Evolutionary conservation across 1,284 basidiomycete species (phyloP), one percentile per base, ranked within the genome.

Genomic region (Athelia sp.): DNA sequence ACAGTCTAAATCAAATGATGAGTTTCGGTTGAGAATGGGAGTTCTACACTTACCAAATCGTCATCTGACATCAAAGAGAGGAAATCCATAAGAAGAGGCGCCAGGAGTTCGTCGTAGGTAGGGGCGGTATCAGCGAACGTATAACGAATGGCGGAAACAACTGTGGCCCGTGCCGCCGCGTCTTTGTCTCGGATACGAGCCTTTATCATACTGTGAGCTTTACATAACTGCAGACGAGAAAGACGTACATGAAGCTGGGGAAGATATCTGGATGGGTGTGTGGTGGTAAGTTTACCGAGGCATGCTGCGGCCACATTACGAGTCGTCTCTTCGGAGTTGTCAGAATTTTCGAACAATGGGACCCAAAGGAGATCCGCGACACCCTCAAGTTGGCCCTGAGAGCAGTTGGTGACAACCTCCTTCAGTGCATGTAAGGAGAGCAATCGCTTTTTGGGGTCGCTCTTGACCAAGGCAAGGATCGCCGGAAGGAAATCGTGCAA

Each of bases 301-400:
- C 96, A 99, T 18, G 97, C 95, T 43, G 96, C 94, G 29, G 93
- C 93, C 50, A 98, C 91, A 63, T 96, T 98, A 49, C 95, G 76
- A 2, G 92, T 89, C 3, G 88, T 90, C 65, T 98, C 96, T 57
- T 97, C 93, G 14, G 90, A 80, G 53, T 81, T 84, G 52, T 87
- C 80, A 13, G 90, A 90, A 63, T 90, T 86, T 60, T 89, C 82
- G 64, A 97, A 95, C 15, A 96, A 76, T 0, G 95, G 93, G 3
- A 76, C 76, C 97, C 97, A 99, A 11, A 98, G 79, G 17, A 80
- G 70, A 49, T 96, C 91, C 1, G 94, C 92, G 31, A 97, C 82
- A 21, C 78, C 76, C 56, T 92, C 90, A 19, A 98, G 72, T 62
- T 95, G 89, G 0, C 81, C 82, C 50, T 84, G 77, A 4, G 90